Evolutionary conservation across 2,329 filamentous ascomycete genomes (phyloP).

Genomic region (Colletotrichum zoysiae): DNA sequence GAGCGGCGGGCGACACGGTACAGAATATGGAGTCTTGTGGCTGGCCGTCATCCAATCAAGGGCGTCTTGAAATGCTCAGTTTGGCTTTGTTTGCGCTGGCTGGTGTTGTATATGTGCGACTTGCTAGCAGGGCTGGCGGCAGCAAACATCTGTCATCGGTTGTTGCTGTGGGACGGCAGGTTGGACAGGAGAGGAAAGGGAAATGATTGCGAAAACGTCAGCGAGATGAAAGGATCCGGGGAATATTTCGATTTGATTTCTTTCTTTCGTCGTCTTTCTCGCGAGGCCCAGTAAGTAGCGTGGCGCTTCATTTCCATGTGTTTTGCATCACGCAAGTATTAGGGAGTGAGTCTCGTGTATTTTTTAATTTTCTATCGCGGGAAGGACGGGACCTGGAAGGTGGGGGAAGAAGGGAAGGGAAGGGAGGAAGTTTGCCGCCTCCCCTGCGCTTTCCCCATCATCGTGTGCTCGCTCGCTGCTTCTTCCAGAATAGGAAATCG

Average conservation of each 20-base stretch:
- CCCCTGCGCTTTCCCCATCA: background rate
- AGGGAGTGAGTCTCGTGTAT: no score
- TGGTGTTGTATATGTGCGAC: background rate
- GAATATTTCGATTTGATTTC: background rate
- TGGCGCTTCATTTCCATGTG: background rate
- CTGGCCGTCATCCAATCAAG: background rate
- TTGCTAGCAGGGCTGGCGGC: constrained; percentile 1
- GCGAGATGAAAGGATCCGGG: background rate
- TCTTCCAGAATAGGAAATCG: background rate
- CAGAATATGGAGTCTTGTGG: background rate
- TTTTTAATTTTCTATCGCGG: no score
- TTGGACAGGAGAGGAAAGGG: background rate
- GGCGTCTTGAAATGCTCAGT: background rate
- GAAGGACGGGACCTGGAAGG: background rate
- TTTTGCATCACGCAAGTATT: background rate
- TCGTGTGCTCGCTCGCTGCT: background rate
- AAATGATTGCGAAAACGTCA: background rate
- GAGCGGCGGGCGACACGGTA: background rate
- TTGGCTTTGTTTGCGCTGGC: background rate
- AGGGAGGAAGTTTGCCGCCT: background rate
- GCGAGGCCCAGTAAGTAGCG: no score
- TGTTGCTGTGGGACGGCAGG: background rate
- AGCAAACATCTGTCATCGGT: constrained; percentile 11
- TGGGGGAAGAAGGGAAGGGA: no score
- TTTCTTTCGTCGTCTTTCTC: background rate